Percentiles rank a stretch among this genome's conserved stretches.
Evolutionary conservation across 768 basidiomycete species (phyloP).

Genomic region (Rhizopogon sp.): DNA sequence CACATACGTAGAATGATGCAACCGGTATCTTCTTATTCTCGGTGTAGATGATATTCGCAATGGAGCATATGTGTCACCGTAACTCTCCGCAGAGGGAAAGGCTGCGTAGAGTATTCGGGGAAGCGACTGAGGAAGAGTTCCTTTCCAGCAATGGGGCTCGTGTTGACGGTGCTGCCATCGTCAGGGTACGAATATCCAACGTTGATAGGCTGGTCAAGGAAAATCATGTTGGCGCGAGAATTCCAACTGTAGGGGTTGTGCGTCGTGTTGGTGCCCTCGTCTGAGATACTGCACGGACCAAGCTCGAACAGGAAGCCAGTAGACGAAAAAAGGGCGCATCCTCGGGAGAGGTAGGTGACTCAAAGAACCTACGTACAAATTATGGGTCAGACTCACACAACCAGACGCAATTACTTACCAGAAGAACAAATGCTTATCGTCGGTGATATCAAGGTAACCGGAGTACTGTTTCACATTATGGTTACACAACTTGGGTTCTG

Average conservation of each 20-base stretch:
- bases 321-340: constrained; percentile 78
- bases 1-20: constrained; percentile 53
- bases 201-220: constrained; percentile 75
- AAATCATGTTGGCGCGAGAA: constrained; percentile 54
- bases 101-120: constrained; percentile 60
- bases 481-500: constrained; percentile 73
- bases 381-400: no score
- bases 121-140: constrained; percentile 80
- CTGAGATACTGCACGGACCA: constrained; percentile 75
- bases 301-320: constrained; percentile 90
- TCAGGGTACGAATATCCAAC: constrained; percentile 89
- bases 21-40: constrained; percentile 60
- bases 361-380: constrained; percentile 68
- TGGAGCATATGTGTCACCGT: constrained; percentile 80
- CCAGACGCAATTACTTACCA: constrained; percentile 43
- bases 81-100: constrained; percentile 82
- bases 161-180: constrained; percentile 69
- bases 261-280: constrained; percentile 66
- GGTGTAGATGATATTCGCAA: constrained; percentile 76
- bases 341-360: constrained; percentile 67
- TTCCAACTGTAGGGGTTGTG: constrained; percentile 87
- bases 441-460: constrained; percentile 78
- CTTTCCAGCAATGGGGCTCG: constrained; percentile 79
- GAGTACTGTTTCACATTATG: constrained; percentile 67
- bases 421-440: constrained; percentile 83